phyloP scores from a whole-genome alignment of 1,284 basidiomycete species.

The Puccinia triticina region DNA sequence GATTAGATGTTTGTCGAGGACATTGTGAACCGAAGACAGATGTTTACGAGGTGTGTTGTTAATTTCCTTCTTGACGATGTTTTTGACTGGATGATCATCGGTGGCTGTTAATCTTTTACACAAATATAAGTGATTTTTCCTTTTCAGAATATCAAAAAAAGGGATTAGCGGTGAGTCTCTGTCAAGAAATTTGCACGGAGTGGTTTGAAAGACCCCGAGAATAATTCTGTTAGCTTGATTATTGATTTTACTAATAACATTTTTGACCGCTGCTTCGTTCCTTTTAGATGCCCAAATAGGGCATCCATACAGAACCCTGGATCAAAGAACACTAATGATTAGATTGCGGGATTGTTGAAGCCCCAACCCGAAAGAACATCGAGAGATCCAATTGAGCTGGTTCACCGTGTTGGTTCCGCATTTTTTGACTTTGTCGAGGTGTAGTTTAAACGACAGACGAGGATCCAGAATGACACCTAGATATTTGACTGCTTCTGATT shows the following conservation, averaged over 20 bases:
- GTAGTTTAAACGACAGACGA: too few relatives aligned
- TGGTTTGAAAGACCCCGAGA: too few relatives aligned
- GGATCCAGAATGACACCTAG: too few relatives aligned
- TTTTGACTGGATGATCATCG: not conserved
- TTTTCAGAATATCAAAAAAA: not conserved
- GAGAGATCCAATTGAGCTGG: not conserved
- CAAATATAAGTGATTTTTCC: not conserved
- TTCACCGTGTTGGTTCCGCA: too few relatives aligned
- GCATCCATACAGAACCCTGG: not conserved
- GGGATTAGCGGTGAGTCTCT: too few relatives aligned
- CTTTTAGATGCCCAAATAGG: not conserved
- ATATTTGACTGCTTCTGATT: too few relatives aligned
- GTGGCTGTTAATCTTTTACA: not conserved
- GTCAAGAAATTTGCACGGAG: too few relatives aligned
- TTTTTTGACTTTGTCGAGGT: slow-evolving; percentile 63
- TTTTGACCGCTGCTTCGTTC: not conserved
- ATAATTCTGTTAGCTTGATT: too few relatives aligned
- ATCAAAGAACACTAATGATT: not conserved
- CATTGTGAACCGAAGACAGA: not conserved
- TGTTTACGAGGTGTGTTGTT: not conserved
- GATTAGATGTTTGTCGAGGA: not conserved
- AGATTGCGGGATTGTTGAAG: not conserved
- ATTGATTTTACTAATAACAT: too few relatives aligned
- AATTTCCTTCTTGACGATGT: not conserved
- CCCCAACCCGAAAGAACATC: not conserved